Evolutionary conservation across 805 yeast species (phyloP).

Genomic region (Pichia phayaonensis): DNA sequence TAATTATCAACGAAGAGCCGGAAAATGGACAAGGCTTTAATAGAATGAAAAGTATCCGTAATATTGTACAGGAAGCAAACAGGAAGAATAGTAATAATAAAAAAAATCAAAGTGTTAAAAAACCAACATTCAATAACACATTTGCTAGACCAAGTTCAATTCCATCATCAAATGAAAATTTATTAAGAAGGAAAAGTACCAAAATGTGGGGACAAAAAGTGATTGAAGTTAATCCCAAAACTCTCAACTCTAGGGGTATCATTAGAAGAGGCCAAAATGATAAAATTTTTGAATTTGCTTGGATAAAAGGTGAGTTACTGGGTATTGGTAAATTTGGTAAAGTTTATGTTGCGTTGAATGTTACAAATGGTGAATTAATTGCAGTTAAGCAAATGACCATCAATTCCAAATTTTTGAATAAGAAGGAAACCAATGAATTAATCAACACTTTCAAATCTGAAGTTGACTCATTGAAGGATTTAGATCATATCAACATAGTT

Average conservation of each 20-base stretch:
- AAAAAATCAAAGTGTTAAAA: background rate
- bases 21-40: constrained; percentile 37
- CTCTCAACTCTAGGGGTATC: constrained; percentile 33
- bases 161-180: constrained; percentile 13
- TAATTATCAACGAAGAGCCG: constrained; percentile 59
- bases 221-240: constrained; percentile 70
- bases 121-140: background rate
- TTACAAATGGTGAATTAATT: constrained; percentile 96
- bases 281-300: constrained; percentile 70
- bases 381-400: constrained; percentile 94
- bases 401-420: constrained; percentile 36
- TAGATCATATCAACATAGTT: constrained; percentile 90
- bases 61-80: constrained; percentile 87
- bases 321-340: constrained; percentile 97
- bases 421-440: constrained; percentile 47
- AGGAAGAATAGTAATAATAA: constrained; percentile 32
- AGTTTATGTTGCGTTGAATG: constrained; percentile 85
- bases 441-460: constrained; percentile 82
- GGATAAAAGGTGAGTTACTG: constrained; percentile 96
- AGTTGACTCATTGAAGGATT: constrained; percentile 86
- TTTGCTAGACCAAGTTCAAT: background rate
- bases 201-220: constrained; percentile 97
- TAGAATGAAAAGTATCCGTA: constrained; percentile 85
- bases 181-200: constrained; percentile 71
- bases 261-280: constrained; percentile 34